Evolutionary conservation across 2,329 filamentous ascomycete species (phyloP), one percentile per base, ranked within the genome.

Genomic region (Phialophora expanda): DNA sequence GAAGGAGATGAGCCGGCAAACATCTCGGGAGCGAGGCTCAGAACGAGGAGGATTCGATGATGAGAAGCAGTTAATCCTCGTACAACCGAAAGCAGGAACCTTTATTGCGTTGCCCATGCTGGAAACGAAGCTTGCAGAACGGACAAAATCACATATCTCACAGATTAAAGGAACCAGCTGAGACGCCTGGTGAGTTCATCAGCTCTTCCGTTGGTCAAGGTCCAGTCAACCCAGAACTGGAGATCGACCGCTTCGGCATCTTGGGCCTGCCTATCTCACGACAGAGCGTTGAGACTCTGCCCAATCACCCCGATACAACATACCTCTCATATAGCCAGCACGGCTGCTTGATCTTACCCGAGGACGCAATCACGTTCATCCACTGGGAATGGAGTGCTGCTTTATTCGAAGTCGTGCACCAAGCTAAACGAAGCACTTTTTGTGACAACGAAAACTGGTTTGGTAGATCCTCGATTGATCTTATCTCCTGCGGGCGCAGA

Each of bases 151-250:
- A 11, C n/a, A 50, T 3, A 6, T 50, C n/a, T n/a, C 20, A 26
- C 4, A 5, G 20, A 51, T 26, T 11, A 17, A 8, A 14, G 22
- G 14, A 51, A 14, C 26, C 20, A 17, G 48, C 24, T 9, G 22
- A 26, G 17, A 48, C 20, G 6, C 20, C 44, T 48, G 44, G 44
- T 22, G 17, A 48, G 17, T n/a, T 48, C 20, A n/a, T 48, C 44
- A 48, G 17, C 17, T 17, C 32, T 20, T 24, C 11, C 22, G 55
- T 57, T n/a, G 22, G 20, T 8, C 26, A 57, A 38, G n/a, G 2
- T 24, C 55, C 55, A 22, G 55, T 44, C 14, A 57, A 57, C 32
- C 55, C 55, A 6, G 55, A 32, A 22, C 14, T 57, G n/a, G 30
- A 41, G 8, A 57, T 46, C 12, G n/a, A 20, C 32, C 34, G 38